Evolutionary conservation across 2,329 filamentous ascomycete genomes (phyloP).

Genomic region (Ophiosphaerella narmari): DNA sequence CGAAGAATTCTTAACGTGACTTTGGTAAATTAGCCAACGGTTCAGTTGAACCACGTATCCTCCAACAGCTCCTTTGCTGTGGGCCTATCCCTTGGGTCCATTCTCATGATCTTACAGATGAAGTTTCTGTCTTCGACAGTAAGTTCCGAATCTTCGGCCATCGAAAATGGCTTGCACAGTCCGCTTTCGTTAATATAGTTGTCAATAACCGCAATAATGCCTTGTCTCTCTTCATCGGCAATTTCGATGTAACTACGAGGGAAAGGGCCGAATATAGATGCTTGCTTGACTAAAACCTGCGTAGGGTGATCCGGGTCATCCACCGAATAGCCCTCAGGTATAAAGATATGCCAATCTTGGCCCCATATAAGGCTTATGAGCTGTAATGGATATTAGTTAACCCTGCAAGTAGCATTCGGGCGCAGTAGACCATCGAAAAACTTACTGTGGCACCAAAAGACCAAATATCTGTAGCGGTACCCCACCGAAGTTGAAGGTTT

Average conservation of each 20-base stretch:
- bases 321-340: slow-evolving; percentile 14
- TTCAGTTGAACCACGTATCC: slow-evolving; percentile 35
- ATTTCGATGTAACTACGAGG: slow-evolving; percentile 19
- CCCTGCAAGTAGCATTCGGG: slow-evolving; percentile 1
- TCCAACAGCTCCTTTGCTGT: slow-evolving; percentile 41
- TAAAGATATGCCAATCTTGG: slow-evolving; percentile 26
- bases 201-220: slow-evolving; percentile 7
- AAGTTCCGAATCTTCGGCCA: slow-evolving; percentile 10
- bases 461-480: slow-evolving; percentile 45
- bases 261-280: slow-evolving; percentile 24
- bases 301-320: slow-evolving; percentile 5
- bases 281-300: slow-evolving; percentile 9
- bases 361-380: slow-evolving; percentile 28
- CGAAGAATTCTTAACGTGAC: too few relatives aligned
- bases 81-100: slow-evolving; percentile 48
- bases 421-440: slow-evolving; percentile 6
- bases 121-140: slow-evolving; percentile 26
- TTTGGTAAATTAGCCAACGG: not conserved
- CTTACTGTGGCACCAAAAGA: slow-evolving; percentile 45
- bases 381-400: slow-evolving; percentile 9
- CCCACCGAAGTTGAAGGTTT: slow-evolving; percentile 27
- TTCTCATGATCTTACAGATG: slow-evolving; percentile 48
- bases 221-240: slow-evolving; percentile 14
- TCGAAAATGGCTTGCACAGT: slow-evolving; percentile 11
- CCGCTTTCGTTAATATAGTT: slow-evolving; percentile 7